phyloP scores from a whole-genome alignment of 2,329 filamentous ascomycete species.

The Fusarium verticillioides region DNA sequence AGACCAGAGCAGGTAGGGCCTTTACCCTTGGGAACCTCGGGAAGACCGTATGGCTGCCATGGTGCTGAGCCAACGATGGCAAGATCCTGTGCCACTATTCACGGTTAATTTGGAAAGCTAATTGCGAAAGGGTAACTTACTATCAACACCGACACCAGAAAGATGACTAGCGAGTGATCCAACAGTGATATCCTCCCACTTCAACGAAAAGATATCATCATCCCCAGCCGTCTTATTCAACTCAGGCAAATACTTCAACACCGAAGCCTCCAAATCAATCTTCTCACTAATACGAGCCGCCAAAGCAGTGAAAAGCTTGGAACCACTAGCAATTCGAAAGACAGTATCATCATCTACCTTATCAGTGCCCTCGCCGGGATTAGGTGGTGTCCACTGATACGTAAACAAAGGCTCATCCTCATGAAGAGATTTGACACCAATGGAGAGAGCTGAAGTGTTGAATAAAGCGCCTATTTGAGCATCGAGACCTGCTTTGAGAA shows the following conservation, averaged over 20 bases:
- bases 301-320: slow-evolving; percentile 50
- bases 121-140: slow-evolving; percentile 29
- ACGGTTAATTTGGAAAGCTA: background rate
- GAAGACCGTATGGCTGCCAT: slow-evolving; percentile 50
- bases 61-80: slow-evolving; percentile 39
- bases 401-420: slow-evolving; percentile 52
- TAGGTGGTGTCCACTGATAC: slow-evolving; percentile 54
- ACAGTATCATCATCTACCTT: slow-evolving; percentile 48
- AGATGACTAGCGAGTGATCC: slow-evolving; percentile 58
- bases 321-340: slow-evolving; percentile 50
- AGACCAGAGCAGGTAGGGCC: slow-evolving; percentile 51
- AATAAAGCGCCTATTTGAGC: slow-evolving; percentile 41
- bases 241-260: slow-evolving; percentile 59
- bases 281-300: slow-evolving; percentile 45
- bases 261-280: slow-evolving; percentile 53
- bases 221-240: slow-evolving; percentile 40
- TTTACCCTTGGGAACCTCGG: slow-evolving; percentile 43
- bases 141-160: slow-evolving; percentile 54
- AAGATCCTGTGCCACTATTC: slow-evolving; percentile 49
- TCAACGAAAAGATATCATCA: slow-evolving; percentile 48
- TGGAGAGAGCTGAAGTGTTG: slow-evolving; percentile 50
- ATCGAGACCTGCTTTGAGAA: slow-evolving; percentile 43
- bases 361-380: slow-evolving; percentile 38
- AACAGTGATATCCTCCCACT: slow-evolving; percentile 61
- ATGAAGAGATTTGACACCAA: slow-evolving; percentile 56